A percentile compares a stretch with the other conserved stretches of the same genome.
phyloP scores from a whole-genome alignment of 177 flowering plant genomes.

The Tripterygium wilfordii region DNA sequence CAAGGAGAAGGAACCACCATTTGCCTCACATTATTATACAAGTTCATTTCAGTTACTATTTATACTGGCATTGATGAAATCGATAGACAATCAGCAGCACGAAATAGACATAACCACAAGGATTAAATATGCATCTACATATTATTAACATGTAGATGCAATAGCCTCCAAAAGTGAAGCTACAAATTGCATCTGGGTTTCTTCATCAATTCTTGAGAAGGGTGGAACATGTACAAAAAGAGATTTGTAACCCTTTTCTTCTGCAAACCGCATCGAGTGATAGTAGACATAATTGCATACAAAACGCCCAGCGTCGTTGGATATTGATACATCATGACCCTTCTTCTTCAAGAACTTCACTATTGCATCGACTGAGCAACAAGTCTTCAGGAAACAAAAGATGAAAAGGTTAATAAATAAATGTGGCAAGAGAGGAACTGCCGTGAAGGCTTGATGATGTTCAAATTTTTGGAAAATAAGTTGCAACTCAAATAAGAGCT shows the following conservation, averaged over 20 bases:
- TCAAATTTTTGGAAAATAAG: too few species aligned
- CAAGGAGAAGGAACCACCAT: too few species aligned
- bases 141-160: conserved; percentile 29
- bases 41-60: too few species aligned
- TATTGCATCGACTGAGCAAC: conserved; percentile 37
- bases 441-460: too few species aligned
- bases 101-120: too few species aligned
- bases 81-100: too few species aligned
- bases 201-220: conserved; percentile 53
- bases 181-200: conserved; percentile 60
- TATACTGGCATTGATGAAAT: too few species aligned
- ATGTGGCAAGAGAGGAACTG: too few species aligned
- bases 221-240: conserved; percentile 70
- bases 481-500: too few species aligned
- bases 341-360: conserved; percentile 31
- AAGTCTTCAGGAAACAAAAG: conserved; percentile 33
- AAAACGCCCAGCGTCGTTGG: conserved; percentile 63
- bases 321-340: conserved; percentile 36
- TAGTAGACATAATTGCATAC: conserved; percentile 75
- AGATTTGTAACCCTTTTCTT: conserved; percentile 55
- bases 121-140: too few species aligned
- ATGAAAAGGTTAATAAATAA: not conserved
- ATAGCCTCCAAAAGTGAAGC: conserved; percentile 49
- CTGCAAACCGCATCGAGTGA: conserved; percentile 62
- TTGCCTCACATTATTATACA: too few species aligned